phyloP scores from a whole-genome alignment of 768 basidiomycete species.

The Mycena belliarum region DNA sequence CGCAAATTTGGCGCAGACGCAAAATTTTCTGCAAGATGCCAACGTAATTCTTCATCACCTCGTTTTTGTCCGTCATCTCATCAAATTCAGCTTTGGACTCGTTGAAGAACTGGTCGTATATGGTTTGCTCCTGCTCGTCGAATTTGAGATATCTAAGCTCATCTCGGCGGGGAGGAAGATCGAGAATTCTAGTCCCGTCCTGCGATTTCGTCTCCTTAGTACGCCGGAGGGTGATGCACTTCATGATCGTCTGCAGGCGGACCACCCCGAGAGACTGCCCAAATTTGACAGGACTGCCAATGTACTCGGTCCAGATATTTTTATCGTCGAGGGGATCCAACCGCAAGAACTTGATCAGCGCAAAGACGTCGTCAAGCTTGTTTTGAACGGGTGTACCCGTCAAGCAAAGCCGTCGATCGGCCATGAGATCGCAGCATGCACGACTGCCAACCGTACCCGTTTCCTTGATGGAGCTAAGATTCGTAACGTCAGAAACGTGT shows the following conservation, averaged over 20 bases:
- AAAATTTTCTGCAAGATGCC: conserved; percentile 96
- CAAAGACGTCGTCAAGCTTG: conserved; percentile 97
- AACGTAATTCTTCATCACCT: conserved; percentile 98
- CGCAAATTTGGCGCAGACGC: conserved; percentile 95
- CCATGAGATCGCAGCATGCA: conserved; percentile 92
- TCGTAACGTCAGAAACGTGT: background rate
- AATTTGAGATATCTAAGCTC: conserved; percentile 86
- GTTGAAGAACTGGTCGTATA: conserved; percentile 87
- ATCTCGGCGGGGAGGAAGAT: conserved; percentile 89
- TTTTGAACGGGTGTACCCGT: conserved; percentile 99
- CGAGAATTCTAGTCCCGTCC: conserved; percentile 82
- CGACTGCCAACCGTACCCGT: conserved; percentile 91
- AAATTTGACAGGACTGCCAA: conserved; percentile 90
- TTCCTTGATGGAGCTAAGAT: conserved; percentile 90
- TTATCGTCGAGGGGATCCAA: conserved; percentile 93
- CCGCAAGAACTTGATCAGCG: conserved; percentile 93
- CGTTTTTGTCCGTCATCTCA: conserved; percentile 82
- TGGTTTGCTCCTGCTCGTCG: conserved; percentile 73
- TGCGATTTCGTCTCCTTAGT: conserved; percentile 87
- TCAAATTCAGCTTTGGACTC: conserved; percentile 93
- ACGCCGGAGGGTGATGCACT: conserved; percentile 91
- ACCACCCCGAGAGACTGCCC: conserved; percentile 88
- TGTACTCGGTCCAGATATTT: conserved; percentile 88
- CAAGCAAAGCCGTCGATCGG: conserved; percentile 89
- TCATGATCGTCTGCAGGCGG: conserved; percentile 96